Evolutionary conservation across 352 stramenopile genomes (phyloP), one percentile per base, ranked within the genome.

Genomic region (Phytophthora podocarpi): DNA sequence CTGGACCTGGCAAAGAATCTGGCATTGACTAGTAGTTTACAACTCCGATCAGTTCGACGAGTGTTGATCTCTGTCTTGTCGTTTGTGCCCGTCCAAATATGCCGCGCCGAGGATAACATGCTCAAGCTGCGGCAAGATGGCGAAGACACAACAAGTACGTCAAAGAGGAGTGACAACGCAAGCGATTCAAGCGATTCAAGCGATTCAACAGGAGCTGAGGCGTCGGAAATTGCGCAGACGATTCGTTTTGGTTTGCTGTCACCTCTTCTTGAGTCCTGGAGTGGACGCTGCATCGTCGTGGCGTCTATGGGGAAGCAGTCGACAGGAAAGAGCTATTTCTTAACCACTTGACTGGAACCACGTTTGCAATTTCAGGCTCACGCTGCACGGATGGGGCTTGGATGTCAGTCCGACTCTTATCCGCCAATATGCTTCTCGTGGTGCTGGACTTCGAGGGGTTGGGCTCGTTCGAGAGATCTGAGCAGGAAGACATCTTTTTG

Each of bases 361-460:
- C 80, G 7, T 91, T 89, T 62, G 78, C 80, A 9, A 90, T 78
- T 57, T 62, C 66, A 20, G 65, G 65, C 4, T 55, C 70, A 0
- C 60, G 70, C 1, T 75, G 70, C 32, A 78, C 70, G 0, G 70
- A 78, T 28, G 70, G 65, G 10, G 70, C 70, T 2, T 78, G 65
- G 65, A 75, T 78, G 70, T 67, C 48, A n/a, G 7, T 78, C 1
- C 52, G 60, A 5, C 36, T 78, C 26, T 5, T 74, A 8, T 57
- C 67, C n/a, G 16, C 24, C 2, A 36, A 72, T 24, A 59, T 85
- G 7, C 36, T 92, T 8, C 55, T 92, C 4, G 67, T 90, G 4
- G 74, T 92, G 4, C 51, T 92, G 15, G 79, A 92, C 53, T 90
- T 90, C 48, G 81, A 90, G 74, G 83, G 83, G 1, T 54, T 90